Base-by-base conservation (phyloP, 2,329 filamentous ascomycete genomes). In the Exophiala sideris region DNA sequence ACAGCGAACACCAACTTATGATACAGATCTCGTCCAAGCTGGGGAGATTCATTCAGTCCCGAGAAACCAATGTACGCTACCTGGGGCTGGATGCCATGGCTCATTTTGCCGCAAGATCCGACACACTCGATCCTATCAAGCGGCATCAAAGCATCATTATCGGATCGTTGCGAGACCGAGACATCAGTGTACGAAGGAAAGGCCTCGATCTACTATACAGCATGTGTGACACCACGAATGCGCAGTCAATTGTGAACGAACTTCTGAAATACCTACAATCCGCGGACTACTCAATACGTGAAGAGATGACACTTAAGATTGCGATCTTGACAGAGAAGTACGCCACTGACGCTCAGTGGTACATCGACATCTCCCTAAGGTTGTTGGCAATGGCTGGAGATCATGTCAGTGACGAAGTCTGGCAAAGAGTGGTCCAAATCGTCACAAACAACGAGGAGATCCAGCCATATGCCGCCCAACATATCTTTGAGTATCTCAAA, bases 251-350 rank as follows among this genome's bases (percentile, higher is more conserved):
- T 62, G 94, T 99, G 36, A 87, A 88, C 56, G 94, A 99, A 74
- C 84, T 99, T 47, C 75, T 99, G 49, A 89, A 92, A 63, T 97
- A 96, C 71, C 81, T 99, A 7, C 92, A 96, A 67, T 96, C 90
- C 52, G 94, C 94, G 45, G 94, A 99, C 71, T 99, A 96, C 71
- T 92, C 92, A 4, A 96, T 99, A 65, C 85, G 95, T 60, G 95
- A 99, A 74, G 94, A 99, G 71, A 99, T 99, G 94, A 94, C 97
- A 3, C 79, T 99, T 59, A 99, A 99, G 75, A 96, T 99, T 72
- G 94, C 94, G 48, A 99, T 99, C 66, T 73, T 99, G 61, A 97
- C 95, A 0, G 94, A 99, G 70, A 97, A 97, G 69, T 99, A 99
- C 69, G 94, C 94, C 20, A 96, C 91, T 0, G 94, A 99, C 67